Base-by-base conservation (phyloP, 2,329 filamentous ascomycete species). In the Pseudomassariella vexata region DNA sequence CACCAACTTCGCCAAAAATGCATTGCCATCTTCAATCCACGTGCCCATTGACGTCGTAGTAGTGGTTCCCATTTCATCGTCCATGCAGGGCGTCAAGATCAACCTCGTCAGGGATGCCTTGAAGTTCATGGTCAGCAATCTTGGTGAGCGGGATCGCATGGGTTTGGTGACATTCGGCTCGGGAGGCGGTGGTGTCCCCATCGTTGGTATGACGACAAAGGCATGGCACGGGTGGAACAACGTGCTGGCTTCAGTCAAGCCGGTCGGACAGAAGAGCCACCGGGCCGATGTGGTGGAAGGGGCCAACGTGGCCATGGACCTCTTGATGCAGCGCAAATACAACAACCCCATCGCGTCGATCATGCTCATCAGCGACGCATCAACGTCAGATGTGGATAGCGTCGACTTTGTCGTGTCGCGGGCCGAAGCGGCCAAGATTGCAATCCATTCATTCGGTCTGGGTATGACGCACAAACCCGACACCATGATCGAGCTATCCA, bases 41-140 rank as follows among this genome's bases (percentile, higher is more conserved):
- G 86, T 96, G 11, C 90, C 92, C 2, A 77, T 96, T 33, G 92
- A 98, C 52, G 80, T 98, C 19, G 90, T 98, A 0, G 87, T 96
- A 1, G 92, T 98, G 15, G 89, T 98, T 20, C 92, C 92, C 0
- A 88, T 98, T 5, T 96, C 92, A 0, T 94, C 90, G 1, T 96
- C 92, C 0, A 98, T 96, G 90, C 92, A 96, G 59, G 92, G 92
- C n/a, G 76, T 98, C 39, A 98, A 98, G 65, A 95, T 96, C 53
- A 94, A 90, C 40, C 70, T 98, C 2, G 77, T 98, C 10, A 81
- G 88, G 24, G 92, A 98, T 58, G 84, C 90, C 0, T 70, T 98
- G 21, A 86, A 85, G 37, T 98, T 96, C 56, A 81, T 98, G 58
- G 86, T 98, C 3, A 75, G 82, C 45, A 90, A 79, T 28, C 76